phyloP scores from a whole-genome alignment of 2,329 filamentous ascomycete species.

The Blumeriella jaapii region DNA sequence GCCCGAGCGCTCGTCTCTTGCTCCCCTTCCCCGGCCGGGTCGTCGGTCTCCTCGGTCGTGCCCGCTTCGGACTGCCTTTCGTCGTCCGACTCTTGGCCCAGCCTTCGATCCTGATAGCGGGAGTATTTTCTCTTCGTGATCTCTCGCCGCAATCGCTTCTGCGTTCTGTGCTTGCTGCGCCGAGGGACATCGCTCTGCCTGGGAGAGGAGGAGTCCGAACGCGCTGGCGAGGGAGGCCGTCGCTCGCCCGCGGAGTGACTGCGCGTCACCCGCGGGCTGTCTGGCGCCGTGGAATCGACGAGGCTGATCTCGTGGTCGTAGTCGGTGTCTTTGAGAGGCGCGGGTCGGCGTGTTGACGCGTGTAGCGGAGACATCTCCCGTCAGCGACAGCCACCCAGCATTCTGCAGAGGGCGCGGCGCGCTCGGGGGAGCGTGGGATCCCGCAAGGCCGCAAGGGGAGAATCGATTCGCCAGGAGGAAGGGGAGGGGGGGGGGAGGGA shows the following conservation, averaged over 20 bases:
- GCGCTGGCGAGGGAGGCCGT: slow-evolving; percentile 5
- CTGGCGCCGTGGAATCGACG: slow-evolving; percentile 36
- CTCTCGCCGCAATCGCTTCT: slow-evolving; percentile 17
- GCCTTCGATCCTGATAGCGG: slow-evolving; percentile 29
- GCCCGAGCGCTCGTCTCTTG: slow-evolving; percentile 11
- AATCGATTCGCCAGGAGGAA: no score
- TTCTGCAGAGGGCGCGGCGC: slow-evolving; percentile 1
- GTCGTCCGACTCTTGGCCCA: slow-evolving; percentile 9
- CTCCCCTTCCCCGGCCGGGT: slow-evolving; percentile 5
- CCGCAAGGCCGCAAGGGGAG: no score
- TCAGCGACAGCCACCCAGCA: background rate
- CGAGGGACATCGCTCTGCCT: slow-evolving; percentile 17
- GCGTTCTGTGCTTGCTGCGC: slow-evolving; percentile 16
- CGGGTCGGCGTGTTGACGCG: slow-evolving; percentile 36
- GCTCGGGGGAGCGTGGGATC: background rate
- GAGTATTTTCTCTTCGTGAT: slow-evolving; percentile 21
- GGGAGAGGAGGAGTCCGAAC: slow-evolving; percentile 19
- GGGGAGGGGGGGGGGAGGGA: no score
- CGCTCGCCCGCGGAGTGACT: slow-evolving; percentile 13
- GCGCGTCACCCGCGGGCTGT: slow-evolving; percentile 5
- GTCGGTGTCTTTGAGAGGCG: slow-evolving; percentile 44
- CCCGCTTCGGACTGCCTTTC: slow-evolving; percentile 3
- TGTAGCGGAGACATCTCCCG: slow-evolving; percentile 23
- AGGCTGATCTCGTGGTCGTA: slow-evolving; percentile 64
- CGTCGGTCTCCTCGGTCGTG: slow-evolving; percentile 2